Evolutionary conservation across 140 eudicot species (phyloP).

Genomic region (Erigeron philadelphicus): DNA sequence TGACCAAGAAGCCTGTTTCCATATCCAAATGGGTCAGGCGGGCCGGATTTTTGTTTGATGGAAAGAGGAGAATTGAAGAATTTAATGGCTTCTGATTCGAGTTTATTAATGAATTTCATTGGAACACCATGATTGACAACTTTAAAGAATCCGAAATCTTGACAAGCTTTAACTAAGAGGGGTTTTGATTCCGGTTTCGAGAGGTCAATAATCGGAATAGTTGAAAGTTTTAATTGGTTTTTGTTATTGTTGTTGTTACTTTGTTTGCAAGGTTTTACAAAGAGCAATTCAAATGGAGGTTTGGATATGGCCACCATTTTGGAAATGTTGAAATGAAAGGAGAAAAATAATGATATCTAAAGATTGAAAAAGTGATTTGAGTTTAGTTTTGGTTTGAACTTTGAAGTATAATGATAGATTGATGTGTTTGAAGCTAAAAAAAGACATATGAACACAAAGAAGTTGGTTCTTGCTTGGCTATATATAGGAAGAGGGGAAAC

Average conservation of each 20-base stretch:
- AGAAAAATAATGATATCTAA: too few species aligned
- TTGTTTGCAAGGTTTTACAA: slow-evolving; percentile 28
- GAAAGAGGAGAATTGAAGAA: slow-evolving; percentile 34
- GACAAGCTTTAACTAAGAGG: slow-evolving; percentile 56
- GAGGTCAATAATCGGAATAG: slow-evolving; percentile 58
- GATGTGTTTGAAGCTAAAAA: too few species aligned
- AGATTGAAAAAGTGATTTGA: too few species aligned
- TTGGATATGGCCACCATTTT: slow-evolving; percentile 58
- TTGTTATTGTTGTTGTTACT: background rate
- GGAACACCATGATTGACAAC: slow-evolving; percentile 58
- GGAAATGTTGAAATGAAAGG: slow-evolving; percentile 5
- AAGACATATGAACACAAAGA: too few species aligned
- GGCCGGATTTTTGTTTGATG: slow-evolving; percentile 37
- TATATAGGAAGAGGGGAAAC: too few species aligned
- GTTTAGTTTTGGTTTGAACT: too few species aligned
- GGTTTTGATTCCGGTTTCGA: slow-evolving; percentile 23
- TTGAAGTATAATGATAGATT: too few species aligned
- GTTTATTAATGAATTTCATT: slow-evolving; percentile 23
- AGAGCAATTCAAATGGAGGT: slow-evolving; percentile 41
- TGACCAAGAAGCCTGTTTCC: slow-evolving; percentile 48
- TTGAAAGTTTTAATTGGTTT: slow-evolving; percentile 5
- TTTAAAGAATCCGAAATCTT: slow-evolving; percentile 65
- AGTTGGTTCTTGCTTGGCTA: too few species aligned
- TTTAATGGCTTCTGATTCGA: slow-evolving; percentile 43
- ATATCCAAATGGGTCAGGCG: slow-evolving; percentile 53